Base-by-base conservation (phyloP, 352 stramenopile genomes). In the Plasmopara viticola region DNA sequence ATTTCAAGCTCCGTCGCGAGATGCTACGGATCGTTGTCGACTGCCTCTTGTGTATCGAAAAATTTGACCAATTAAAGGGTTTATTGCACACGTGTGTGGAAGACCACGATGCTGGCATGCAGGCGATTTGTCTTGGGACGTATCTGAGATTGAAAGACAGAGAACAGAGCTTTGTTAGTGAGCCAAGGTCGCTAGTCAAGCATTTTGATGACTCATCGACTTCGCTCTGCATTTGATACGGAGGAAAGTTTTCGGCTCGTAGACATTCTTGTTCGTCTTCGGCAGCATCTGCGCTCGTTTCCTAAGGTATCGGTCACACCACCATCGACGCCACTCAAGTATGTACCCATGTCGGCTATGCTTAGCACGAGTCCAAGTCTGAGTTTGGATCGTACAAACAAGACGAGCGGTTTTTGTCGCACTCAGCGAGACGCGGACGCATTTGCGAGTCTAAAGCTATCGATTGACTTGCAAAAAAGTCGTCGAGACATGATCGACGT, bases 1-100 rank as follows among this genome's bases (percentile, higher is more conserved):
- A 90, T 53, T 87, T 84, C 20, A 87, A 86, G 60, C 72, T 90
- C 33, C 73, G 79, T 14, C 70, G 68, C 25, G 77, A 87, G 46
- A 90, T 88, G 74, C 54, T 87, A 53, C 58, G 61, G 20, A 86
- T 90, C 50, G 79, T 87, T 40, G 53, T 90, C 20, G 79, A 87
- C 58, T 90, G 79, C 30, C 60, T 86, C 14, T 55, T 88, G 45
- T 51, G 70, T 29, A 70, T 64, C 0, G 47, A 53, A 2, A 73
- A 74, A 5, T 77, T 65, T 52, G 47, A 40, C 2, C 66, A 80
- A 35, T 62, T 74, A 4, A 64, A 80, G 50, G 53, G 35, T 10
- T 51, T 90, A 38, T 54, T 88, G 17, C 34, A 51, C 20, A 72
- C 62, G 10, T 90, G 77, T 28, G 53, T 87, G 15, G 44, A 53